These are phyloP conservation scores for Russula sp. DNA, from an alignment of 768 basidiomycete species.

Conservation along the genomic window DNA sequence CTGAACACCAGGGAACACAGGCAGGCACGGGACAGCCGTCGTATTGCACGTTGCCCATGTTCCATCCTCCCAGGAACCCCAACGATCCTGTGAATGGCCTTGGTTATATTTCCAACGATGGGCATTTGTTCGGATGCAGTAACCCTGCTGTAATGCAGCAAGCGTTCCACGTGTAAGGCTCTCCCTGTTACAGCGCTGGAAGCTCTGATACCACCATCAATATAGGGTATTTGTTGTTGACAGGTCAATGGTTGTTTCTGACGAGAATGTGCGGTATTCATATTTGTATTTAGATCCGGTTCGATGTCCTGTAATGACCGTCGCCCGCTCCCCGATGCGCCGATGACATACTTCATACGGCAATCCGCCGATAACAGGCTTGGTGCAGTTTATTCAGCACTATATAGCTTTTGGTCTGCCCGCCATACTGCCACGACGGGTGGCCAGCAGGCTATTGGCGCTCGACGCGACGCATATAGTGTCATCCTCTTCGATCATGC, in stretches of 20 bases:
- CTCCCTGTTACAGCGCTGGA: not conserved
- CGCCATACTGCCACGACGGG: slow-evolving; percentile 34
- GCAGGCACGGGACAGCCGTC: slow-evolving; percentile 39
- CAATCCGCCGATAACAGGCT: slow-evolving; percentile 39
- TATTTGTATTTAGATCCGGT: slow-evolving; percentile 35
- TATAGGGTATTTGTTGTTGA: slow-evolving; percentile 45
- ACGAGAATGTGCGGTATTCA: not conserved
- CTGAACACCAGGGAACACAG: slow-evolving; percentile 37
- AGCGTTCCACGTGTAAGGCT: slow-evolving; percentile 52
- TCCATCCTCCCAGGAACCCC: slow-evolving; percentile 36
- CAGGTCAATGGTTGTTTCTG: slow-evolving; percentile 33
- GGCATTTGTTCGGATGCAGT: slow-evolving; percentile 46
- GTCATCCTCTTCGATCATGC: slow-evolving; percentile 40
- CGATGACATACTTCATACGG: slow-evolving; percentile 33
- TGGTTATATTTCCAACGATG: slow-evolving; percentile 49
- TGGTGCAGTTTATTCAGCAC: slow-evolving; percentile 50
- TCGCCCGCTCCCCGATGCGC: slow-evolving; percentile 38
- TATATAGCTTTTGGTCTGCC: slow-evolving; percentile 48
- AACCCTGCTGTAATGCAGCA: slow-evolving; percentile 48
- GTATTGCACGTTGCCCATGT: slow-evolving; percentile 46
- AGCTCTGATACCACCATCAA: not conserved
- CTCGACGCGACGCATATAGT: slow-evolving; percentile 50
- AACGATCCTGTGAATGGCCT: slow-evolving; percentile 27
- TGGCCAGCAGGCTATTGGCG: slow-evolving; percentile 22
- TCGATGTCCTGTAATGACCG: slow-evolving; percentile 42